phyloP scores from a whole-genome alignment of 495 filamentous ascomycete genomes.

The Neurospora sp. region DNA sequence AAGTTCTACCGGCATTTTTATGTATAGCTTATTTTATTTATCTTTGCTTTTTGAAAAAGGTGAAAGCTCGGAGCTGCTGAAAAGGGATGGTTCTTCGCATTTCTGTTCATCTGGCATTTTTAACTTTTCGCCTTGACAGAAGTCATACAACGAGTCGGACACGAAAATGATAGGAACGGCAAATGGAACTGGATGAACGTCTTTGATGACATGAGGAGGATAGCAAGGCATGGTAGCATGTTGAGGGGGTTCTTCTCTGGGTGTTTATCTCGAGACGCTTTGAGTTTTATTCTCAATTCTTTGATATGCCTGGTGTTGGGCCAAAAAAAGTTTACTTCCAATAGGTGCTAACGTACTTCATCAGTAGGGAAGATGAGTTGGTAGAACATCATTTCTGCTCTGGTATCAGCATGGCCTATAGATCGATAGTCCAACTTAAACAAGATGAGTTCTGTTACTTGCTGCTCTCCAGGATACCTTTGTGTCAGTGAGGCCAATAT shows the following conservation, averaged over 20 bases:
- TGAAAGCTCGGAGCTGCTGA: background rate
- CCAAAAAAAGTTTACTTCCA: background rate
- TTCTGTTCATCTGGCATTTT: background rate
- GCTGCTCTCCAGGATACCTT: background rate
- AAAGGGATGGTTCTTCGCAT: background rate
- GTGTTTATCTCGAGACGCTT: background rate
- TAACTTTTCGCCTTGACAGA: background rate
- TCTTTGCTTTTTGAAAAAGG: background rate
- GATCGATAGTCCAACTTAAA: background rate
- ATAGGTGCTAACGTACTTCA: background rate
- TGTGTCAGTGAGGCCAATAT: background rate
- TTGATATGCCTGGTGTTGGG: background rate
- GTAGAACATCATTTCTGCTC: background rate
- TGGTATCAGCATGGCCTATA: background rate
- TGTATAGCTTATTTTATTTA: background rate
- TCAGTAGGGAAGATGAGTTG: background rate
- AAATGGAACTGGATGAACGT: background rate
- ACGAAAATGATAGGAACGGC: background rate
- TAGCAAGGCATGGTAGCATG: background rate
- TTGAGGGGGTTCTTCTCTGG: background rate
- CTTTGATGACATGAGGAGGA: background rate
- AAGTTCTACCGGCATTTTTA: background rate
- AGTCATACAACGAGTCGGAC: background rate
- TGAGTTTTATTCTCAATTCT: background rate
- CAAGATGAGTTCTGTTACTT: background rate